phyloP scores from a whole-genome alignment of 163 green algal species.

The Scenedesmus sp. region DNA sequence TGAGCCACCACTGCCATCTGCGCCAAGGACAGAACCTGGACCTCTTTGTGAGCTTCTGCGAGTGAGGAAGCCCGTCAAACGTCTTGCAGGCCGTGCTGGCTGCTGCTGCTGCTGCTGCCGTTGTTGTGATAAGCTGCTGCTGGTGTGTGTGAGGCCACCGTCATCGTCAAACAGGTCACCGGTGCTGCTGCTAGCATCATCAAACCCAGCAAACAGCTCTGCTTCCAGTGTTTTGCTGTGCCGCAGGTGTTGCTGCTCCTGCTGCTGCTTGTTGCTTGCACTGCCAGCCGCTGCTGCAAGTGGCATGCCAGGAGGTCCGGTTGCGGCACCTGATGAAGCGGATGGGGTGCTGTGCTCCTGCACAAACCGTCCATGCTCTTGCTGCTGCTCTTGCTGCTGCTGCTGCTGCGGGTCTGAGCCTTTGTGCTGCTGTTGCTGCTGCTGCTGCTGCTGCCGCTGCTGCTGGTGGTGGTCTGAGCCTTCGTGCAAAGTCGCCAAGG shows the following conservation, averaged over 20 bases:
- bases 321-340: neutral
- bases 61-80: neutral
- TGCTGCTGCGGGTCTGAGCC: neutral
- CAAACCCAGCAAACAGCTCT: conserved; percentile 32
- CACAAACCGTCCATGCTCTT: neutral
- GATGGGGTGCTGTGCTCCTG: neutral
- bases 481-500: neutral
- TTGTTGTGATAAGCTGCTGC: neutral
- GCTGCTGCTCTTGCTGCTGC: conserved; percentile 11
- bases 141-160: neutral
- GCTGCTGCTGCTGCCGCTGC: neutral
- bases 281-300: neutral
- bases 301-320: neutral
- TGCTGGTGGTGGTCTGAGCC: neutral
- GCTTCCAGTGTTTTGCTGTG: neutral
- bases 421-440: neutral
- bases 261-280: neutral
- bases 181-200: conserved; percentile 8
- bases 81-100: neutral
- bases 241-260: neutral
- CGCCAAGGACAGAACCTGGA: neutral
- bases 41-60: neutral
- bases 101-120: conserved; percentile 1
- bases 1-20: neutral
- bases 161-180: neutral